A percentile compares a stretch with the other conserved stretches of the same genome.
Conservation (phyloP, 169 alveolate genomes). For the Perkinsus marinus region DNA sequence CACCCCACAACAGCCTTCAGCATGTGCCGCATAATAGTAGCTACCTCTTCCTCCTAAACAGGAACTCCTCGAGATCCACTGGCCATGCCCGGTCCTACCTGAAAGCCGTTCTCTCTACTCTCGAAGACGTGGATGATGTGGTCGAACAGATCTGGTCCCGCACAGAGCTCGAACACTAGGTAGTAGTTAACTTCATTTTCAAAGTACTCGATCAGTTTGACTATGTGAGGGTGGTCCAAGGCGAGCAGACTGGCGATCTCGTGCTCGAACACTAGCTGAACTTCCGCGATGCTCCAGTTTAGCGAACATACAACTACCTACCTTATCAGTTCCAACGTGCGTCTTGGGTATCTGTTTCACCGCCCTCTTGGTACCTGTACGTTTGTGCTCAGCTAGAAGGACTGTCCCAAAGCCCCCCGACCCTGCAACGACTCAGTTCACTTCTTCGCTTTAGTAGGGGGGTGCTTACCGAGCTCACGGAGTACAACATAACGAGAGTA, state of each 20-base stretch:
- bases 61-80: not conserved
- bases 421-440: not conserved
- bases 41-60: not conserved
- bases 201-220: conserved; percentile 29
- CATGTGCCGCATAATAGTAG: conserved; percentile 3
- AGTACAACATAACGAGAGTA: not conserved
- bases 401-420: not conserved
- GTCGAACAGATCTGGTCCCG: conserved; percentile 35
- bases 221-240: conserved; percentile 39
- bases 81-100: not conserved
- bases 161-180: conserved; percentile 28
- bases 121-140: conserved; percentile 2
- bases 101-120: not conserved
- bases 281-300: too few relatives aligned
- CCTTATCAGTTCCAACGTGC: not conserved
- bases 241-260: conserved; percentile 24
- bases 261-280: not conserved
- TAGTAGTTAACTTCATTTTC: conserved; percentile 20
- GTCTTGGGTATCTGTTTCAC: conserved; percentile 1
- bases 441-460: too few relatives aligned
- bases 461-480: not conserved
- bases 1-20: conserved; percentile 4
- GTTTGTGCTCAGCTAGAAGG: not conserved
- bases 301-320: too few relatives aligned
- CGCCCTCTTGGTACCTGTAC: not conserved